Base-by-base conservation (phyloP, 768 basidiomycete species). In the Tylopilus balloui region DNA sequence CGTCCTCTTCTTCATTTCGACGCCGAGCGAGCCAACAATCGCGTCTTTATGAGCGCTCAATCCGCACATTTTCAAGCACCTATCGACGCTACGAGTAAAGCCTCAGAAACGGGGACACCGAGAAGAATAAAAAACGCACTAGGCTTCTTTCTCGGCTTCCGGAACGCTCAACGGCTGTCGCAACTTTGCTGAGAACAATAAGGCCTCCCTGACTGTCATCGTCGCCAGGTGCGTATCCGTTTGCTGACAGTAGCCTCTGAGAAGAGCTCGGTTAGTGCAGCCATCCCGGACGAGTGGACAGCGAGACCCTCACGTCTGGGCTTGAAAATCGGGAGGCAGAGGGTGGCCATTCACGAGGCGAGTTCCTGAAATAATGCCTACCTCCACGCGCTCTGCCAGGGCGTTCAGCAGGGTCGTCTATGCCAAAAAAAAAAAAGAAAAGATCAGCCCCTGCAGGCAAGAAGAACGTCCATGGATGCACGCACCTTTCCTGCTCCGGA, bases 201-300 rank as follows among this genome's bases (percentile, higher is more conserved):
- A 71, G 1, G 90, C 88, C 60, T 93, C 88, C 23, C 87, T 78
- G 13, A 93, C 89, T 7, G 88, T 92, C 2, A 80, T 69, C 8
- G 83, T 80, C 21, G 81, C 77, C 17, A 86, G 74, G 67, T 93
- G 92, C 0, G 82, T 85, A 56, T 91, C 89, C 74, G 80, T 79
- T 61, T 95, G 92, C 60, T 94, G 90, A n/a, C n/a, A n/a, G n/a
- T n/a, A n/a, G n/a, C n/a, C n/a, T n/a, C n/a, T n/a, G n/a, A n/a
- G n/a, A n/a, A n/a, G n/a, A 27, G 25, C n/a, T n/a, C n/a, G n/a
- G n/a, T n/a, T n/a, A n/a, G n/a, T n/a, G n/a, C n/a, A n/a, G n/a
- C n/a, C n/a, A n/a, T n/a, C n/a, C n/a, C n/a, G n/a, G n/a, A n/a
- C n/a, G n/a, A n/a, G n/a, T n/a, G n/a, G n/a, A n/a, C n/a, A n/a